These are phyloP conservation scores for Striga hermonthica DNA, from an alignment of 305 asterid species.

Conservation along the genomic window DNA sequence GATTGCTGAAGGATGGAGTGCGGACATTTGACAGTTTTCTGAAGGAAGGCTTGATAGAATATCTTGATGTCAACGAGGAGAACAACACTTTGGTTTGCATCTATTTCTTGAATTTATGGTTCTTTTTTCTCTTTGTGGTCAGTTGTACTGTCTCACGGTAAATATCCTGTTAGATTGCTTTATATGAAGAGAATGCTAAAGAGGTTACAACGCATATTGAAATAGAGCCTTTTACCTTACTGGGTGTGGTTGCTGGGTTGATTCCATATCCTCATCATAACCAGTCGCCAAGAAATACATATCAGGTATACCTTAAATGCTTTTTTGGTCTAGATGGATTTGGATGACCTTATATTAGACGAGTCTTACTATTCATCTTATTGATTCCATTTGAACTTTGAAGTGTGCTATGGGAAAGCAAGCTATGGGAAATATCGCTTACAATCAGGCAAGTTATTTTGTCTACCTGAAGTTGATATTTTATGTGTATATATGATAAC, in stretches of 20 bases:
- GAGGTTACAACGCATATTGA: constrained; percentile 86
- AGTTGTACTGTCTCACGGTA: constrained; percentile 29
- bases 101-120: constrained; percentile 16
- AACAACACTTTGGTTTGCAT: constrained; percentile 82
- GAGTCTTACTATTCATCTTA: constrained; percentile 23
- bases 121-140: constrained; percentile 24
- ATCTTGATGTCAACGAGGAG: constrained; percentile 98
- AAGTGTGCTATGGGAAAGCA: constrained; percentile 99
- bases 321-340: not conserved
- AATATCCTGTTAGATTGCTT: constrained; percentile 61
- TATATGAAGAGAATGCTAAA: constrained; percentile 77
- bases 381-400: constrained; percentile 38
- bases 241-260: constrained; percentile 89
- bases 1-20: constrained; percentile 73
- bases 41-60: constrained; percentile 86
- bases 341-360: constrained; percentile 6
- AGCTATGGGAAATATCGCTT: constrained; percentile 98
- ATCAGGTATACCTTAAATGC: constrained; percentile 56
- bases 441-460: constrained; percentile 67
- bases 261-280: constrained; percentile 99
- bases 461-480: constrained; percentile 6
- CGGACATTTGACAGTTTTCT: constrained; percentile 78
- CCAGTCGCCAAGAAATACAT: constrained; percentile 98
- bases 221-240: constrained; percentile 95
- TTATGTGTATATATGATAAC: not conserved